Conservation (phyloP, 495 filamentous ascomycete genomes). For the Trichocladium uniseriatum region DNA sequence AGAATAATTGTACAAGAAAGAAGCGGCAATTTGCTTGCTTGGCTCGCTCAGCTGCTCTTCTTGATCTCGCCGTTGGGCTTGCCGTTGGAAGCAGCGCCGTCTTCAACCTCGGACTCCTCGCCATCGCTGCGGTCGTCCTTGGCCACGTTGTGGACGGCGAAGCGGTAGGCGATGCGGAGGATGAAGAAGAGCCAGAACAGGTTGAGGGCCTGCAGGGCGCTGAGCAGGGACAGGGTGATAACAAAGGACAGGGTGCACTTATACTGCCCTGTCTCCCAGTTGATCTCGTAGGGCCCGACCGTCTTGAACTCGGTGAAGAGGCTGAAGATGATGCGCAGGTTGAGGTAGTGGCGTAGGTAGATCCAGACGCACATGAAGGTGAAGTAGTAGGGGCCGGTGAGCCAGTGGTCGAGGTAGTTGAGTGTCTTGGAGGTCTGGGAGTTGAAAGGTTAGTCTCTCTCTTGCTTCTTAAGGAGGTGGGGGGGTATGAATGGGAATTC, state of each 20-base stretch:
- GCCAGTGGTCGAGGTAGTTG: constrained; percentile 76
- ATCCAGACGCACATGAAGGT: constrained; percentile 79
- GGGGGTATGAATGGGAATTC: constrained; percentile 23
- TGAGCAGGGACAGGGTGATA: constrained; percentile 63
- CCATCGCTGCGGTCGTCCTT: constrained; percentile 47
- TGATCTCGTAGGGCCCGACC: constrained; percentile 76
- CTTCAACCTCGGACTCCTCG: constrained; percentile 38
- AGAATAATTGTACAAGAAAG: constrained; percentile 1
- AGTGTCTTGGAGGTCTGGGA: constrained; percentile 80
- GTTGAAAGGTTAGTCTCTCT: neutral
- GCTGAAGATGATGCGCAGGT: constrained; percentile 77
- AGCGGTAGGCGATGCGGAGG: constrained; percentile 57
- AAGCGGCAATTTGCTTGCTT: no score
- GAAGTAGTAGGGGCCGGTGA: constrained; percentile 75
- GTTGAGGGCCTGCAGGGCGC: constrained; percentile 69
- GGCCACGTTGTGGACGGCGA: constrained; percentile 37
- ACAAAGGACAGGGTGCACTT: constrained; percentile 69
- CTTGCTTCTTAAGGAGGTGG: no score
- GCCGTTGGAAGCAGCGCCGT: constrained; percentile 10
- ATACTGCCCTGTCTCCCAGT: constrained; percentile 79
- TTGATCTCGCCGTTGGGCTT: neutral
- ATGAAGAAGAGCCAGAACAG: constrained; percentile 85
- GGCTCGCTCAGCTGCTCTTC: neutral
- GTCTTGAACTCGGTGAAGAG: constrained; percentile 81
- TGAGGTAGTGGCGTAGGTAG: constrained; percentile 87